Evolutionary conservation across 805 yeast species (phyloP), one percentile per base, ranked within the genome.

Genomic region (Schizosaccharomyces octosporus): DNA sequence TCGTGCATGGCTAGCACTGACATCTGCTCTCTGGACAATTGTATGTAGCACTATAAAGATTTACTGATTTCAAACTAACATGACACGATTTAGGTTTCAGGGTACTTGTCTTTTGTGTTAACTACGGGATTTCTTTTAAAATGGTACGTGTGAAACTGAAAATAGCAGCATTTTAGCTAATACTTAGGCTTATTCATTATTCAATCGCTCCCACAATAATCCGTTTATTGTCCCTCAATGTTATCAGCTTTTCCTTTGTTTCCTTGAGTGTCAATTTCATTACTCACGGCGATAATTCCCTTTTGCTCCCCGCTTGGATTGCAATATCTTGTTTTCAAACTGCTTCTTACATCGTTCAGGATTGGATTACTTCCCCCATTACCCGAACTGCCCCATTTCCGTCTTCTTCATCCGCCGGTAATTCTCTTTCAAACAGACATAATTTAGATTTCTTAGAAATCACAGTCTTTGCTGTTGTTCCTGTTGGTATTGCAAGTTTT

Each of bases 401-500:
- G n/a, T 29, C 31, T 17, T 51, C 57, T 4, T 13, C 60, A 5
- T 32, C 59, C 21, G 27, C 59, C 0, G 27, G 21, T 13, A 9
- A 7, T 19, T 36, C 43, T 36, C 17, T n/a, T 5, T 17, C 21
- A 5, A 17, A 32, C 13, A 21, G 57, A 51, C 57, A 51, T 39
- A 51, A 24, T 11, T 64, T 89, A 63, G 95, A 90, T 69, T 76
- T 89, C 62, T 87, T 63, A 29, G 66, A 63, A 36, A 85, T 93
- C 60, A 87, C 85, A 0, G 97, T 90, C 1, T 90, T 87, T 73
- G 97, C 97, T 1, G 98, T 90, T 51, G 96, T 90, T n/a, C 98
- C 98, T 0, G 87, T 90, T 19, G 97, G 98, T 0, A 68, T 90
- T 63, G 97, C 97, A 4, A 86, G 96, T 66, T 90, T 93, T 67